A percentile compares a stretch with the other conserved stretches of the same genome.
These are phyloP conservation scores for Cercospora zeae-maydis DNA, from an alignment of 2,329 filamentous ascomycete species.

Conservation along the genomic window DNA sequence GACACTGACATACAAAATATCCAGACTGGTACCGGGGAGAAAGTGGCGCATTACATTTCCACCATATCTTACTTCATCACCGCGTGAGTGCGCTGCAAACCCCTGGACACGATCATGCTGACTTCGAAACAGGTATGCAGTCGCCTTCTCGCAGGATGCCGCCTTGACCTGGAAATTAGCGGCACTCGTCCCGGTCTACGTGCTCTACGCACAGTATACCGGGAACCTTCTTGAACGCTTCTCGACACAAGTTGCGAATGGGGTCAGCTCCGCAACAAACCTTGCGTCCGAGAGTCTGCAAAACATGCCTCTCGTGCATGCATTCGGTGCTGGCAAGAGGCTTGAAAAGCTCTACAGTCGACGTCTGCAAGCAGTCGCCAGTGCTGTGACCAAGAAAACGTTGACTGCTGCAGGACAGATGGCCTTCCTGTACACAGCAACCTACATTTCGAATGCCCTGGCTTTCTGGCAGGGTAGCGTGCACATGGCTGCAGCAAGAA, in stretches of 20 bases:
- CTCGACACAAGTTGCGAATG: slow-evolving; percentile 48
- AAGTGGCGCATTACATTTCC: slow-evolving; percentile 62
- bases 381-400: slow-evolving; percentile 57
- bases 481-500: slow-evolving; percentile 42
- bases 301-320: slow-evolving; percentile 43
- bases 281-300: slow-evolving; percentile 61
- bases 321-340: slow-evolving; percentile 55
- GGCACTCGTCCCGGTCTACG: slow-evolving; percentile 59
- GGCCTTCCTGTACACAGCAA: slow-evolving; percentile 62
- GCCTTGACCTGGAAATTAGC: slow-evolving; percentile 62
- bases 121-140: slow-evolving; percentile 52
- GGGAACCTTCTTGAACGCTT: slow-evolving; percentile 56
- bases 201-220: slow-evolving; percentile 53
- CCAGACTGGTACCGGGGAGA: slow-evolving; percentile 66
- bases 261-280: slow-evolving; percentile 56
- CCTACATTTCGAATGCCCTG: slow-evolving; percentile 63
- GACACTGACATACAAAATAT: slow-evolving; percentile 64
- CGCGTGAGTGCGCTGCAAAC: not conserved
- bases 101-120: not conserved
- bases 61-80: slow-evolving; percentile 64
- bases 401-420: slow-evolving; percentile 55
- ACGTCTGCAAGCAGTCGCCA: slow-evolving; percentile 50
- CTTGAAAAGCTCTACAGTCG: slow-evolving; percentile 58
- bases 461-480: slow-evolving; percentile 65
- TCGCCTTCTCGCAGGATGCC: slow-evolving; percentile 62